These are phyloP conservation scores for Capronia coronata DNA, from an alignment of 2,329 filamentous ascomycete species.

Conservation along the genomic window DNA sequence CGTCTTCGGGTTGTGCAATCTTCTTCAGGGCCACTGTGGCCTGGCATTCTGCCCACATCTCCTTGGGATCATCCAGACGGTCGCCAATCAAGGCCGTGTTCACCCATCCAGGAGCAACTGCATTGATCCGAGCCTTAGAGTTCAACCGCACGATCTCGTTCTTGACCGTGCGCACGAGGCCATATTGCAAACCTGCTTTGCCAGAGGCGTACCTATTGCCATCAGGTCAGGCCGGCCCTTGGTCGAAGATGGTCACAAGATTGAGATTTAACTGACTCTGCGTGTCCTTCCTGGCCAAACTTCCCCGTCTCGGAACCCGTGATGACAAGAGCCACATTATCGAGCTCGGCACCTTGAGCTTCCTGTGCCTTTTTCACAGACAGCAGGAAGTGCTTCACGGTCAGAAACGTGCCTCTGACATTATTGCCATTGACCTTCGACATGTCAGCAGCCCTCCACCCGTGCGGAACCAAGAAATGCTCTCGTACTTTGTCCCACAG, in stretches of 20 bases:
- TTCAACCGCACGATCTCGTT: slow-evolving; percentile 51
- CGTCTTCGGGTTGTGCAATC: slow-evolving; percentile 45
- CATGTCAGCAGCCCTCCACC: slow-evolving; percentile 32
- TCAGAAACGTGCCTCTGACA: slow-evolving; percentile 49
- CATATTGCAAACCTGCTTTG: slow-evolving; percentile 49
- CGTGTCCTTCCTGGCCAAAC: slow-evolving; percentile 46
- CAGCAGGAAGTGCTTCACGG: slow-evolving; percentile 51
- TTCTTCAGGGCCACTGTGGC: slow-evolving; percentile 46
- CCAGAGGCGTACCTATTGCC: slow-evolving; percentile 41
- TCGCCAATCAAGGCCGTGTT: slow-evolving; percentile 45
- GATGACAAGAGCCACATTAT: slow-evolving; percentile 49
- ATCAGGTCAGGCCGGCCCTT: background rate
- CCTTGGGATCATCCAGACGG: slow-evolving; percentile 44
- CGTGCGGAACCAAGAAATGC: background rate
- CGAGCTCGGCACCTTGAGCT: slow-evolving; percentile 36
- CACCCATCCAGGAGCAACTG: slow-evolving; percentile 46
- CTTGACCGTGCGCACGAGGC: slow-evolving; percentile 48
- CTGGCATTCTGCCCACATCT: slow-evolving; percentile 47
- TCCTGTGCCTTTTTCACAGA: slow-evolving; percentile 39
- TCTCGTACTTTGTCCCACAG: slow-evolving; percentile 44
- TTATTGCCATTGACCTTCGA: slow-evolving; percentile 42
- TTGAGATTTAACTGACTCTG: slow-evolving; percentile 32
- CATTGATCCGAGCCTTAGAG: slow-evolving; percentile 47
- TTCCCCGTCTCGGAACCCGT: slow-evolving; percentile 49
- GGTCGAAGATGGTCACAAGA: background rate